phyloP scores from a whole-genome alignment of 495 filamentous ascomycete species.

The Neurospora hispaniola region DNA sequence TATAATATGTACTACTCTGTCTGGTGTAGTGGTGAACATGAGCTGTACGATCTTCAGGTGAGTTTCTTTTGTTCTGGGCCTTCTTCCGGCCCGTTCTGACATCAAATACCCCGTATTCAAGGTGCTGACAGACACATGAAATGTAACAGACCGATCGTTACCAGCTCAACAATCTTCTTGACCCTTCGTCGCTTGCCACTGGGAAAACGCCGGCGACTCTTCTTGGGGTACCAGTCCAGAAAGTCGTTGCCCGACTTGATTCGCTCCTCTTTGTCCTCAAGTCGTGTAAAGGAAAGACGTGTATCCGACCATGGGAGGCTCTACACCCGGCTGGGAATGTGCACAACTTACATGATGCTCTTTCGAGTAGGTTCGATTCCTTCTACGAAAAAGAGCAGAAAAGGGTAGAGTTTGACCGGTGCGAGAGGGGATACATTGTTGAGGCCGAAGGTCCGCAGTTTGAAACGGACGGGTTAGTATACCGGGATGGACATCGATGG shows the following conservation, averaged over 20 bases:
- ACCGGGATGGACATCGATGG: conserved; percentile 17
- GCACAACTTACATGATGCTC: conserved; percentile 29
- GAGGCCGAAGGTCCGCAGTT: conserved; percentile 53
- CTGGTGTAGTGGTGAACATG: conserved; percentile 55
- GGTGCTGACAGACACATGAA: not conserved
- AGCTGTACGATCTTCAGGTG: conserved; percentile 52
- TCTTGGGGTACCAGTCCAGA: conserved; percentile 34
- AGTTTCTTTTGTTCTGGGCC: not conserved
- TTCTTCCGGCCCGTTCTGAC: not conserved
- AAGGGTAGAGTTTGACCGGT: conserved; percentile 43
- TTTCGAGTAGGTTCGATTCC: conserved; percentile 40
- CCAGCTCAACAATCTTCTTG: conserved; percentile 49
- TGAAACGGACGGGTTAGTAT: conserved; percentile 19
- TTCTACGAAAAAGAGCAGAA: conserved; percentile 44
- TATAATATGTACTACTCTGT: conserved; percentile 56
- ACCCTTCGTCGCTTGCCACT: conserved; percentile 8
- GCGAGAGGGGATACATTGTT: conserved; percentile 49
- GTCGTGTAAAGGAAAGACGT: conserved; percentile 47
- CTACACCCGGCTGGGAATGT: conserved; percentile 44
- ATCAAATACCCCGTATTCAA: not conserved
- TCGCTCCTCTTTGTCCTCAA: conserved; percentile 54
- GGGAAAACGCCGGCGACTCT: conserved; percentile 14
- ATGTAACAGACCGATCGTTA: conserved; percentile 44
- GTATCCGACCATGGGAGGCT: conserved; percentile 47
- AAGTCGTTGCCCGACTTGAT: conserved; percentile 44